Base-by-base conservation (phyloP, 2,329 filamentous ascomycete genomes). In the Aspergillus pseudoviridinutans region DNA sequence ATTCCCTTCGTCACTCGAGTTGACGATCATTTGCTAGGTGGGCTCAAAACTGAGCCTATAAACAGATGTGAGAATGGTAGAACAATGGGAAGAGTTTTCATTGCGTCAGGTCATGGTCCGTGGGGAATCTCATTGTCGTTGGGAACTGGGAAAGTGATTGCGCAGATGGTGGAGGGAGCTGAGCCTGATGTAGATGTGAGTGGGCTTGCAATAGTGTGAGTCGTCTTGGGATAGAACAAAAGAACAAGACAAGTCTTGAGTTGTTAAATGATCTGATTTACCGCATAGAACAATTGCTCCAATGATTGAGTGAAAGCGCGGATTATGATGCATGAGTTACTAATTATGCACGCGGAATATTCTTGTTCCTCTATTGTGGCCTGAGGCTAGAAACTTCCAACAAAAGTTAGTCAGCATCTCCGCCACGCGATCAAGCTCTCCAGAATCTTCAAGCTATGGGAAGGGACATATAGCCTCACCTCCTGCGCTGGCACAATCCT, bases 21-120 rank as follows among this genome's bases (percentile, higher is more conserved):
- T 27, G 72, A 78, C 1, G 84, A 89, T 61, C 68, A 73, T 12
- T 76, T 79, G 47, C 78, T 91, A 3, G 86, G 85, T 1, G 67
- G 76, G 0, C 67, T 82, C 6, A 73, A 66, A 57, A 84, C 79
- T 5, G 69, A 68, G 46, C 66, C 66, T 27, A 71, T 67, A 20
- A 66, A 65, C 0, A 77, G 85, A 1, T 84, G 87, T 32, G 64
- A 55, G 54, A 51, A 59, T 4, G 27, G 10, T 24, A 35, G 51
- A 27, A 20, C 10, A 3, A 25, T 71, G 62, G 60, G 87, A 1
- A 88, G 89, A 3, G 86, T 93, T 0, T 92, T 84, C 68, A 71
- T 92, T 41, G 85, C 87, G 1, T 80, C 86, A 3, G 89, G 90
- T 0, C 89, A 92, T 76, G 89, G 89, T 0, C 87, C 89, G 0